These are phyloP conservation scores for Cercospora zeina DNA, from an alignment of 2,329 filamentous ascomycete genomes.

Conservation along the genomic window DNA sequence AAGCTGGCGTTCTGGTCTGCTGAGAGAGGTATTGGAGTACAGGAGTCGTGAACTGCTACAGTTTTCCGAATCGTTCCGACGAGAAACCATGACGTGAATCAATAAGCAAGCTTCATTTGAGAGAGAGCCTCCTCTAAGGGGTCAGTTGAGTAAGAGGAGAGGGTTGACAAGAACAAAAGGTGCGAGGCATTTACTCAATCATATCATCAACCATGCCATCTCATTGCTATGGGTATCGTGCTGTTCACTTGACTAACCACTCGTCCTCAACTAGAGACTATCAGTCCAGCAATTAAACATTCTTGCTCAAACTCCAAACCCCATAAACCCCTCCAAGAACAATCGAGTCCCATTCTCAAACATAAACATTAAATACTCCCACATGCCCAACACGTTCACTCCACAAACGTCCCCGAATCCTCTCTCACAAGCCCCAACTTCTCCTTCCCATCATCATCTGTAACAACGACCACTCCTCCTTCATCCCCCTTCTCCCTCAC, in stretches of 20 bases:
- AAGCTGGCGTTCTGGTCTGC: too few relatives aligned
- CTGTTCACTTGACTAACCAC: background rate
- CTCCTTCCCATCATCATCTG: background rate
- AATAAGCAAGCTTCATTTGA: background rate
- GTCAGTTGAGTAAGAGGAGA: background rate
- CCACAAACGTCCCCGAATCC: slow-evolving; percentile 4
- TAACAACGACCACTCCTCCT: background rate
- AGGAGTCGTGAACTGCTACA: background rate
- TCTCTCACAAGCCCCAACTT: slow-evolving; percentile 6
- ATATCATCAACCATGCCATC: background rate
- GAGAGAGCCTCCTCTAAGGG: background rate
- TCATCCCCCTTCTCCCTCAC: background rate
- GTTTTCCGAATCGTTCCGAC: background rate
- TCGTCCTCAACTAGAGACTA: background rate
- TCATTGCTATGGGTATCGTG: background rate
- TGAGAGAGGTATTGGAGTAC: background rate
- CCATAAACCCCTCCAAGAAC: too few relatives aligned
- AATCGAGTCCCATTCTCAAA: background rate
- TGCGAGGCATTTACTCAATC: background rate
- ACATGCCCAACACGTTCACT: background rate
- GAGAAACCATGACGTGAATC: background rate
- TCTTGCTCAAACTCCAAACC: background rate
- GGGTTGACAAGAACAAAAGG: background rate
- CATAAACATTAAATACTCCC: background rate
- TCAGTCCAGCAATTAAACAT: background rate